Base-by-base conservation (phyloP, 768 basidiomycete species). In the Lyophyllum decastes region DNA sequence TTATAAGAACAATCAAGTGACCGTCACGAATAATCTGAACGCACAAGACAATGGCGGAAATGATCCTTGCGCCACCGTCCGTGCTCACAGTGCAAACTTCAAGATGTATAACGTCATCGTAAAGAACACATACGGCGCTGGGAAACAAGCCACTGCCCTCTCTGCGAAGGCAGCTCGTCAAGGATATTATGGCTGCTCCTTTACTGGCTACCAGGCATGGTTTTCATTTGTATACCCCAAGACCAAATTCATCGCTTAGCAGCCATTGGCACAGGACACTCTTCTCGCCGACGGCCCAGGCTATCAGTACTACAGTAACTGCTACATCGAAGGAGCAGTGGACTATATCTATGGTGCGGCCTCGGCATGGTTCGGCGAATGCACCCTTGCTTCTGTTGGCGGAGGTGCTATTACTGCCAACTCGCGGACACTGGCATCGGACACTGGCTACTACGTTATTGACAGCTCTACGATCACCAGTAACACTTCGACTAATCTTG, bases 321-420 rank as follows among this genome's bases (percentile, higher is more conserved):
- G 69, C 49, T 65, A 61, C 38, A 68, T 70, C 46, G 63, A 66
- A 35, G 69, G 69, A 8, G 69, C 69, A 1, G 66, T 68, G 11
- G 67, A 70, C 58, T 70, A 70, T 30, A 70, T 70, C 14, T 68
- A 68, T 21, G 69, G 69, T 2, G 57, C 49, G 1, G 67, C 69
- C 11, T 65, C 66, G 16, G 67, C 66, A 12, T 70, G 69, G 69
- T 68, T 70, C 35, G 69, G 69, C 14, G 67, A 70, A 58, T 70
- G 69, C 52, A 67, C 62, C 1, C 27, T 70, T 21, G 61, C 69
- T 8, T 64, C 62, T 7, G 59, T 64, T 44, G 69, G 67, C 1
- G 61, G 64, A 22, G 67, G 69, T n/a, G 67, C 69, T 2, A 67
- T 70, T 35, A 70, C 69, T 41, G 69, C 69, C 54, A 70, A 70